Evolutionary conservation across 345 rosid species (phyloP).

Genomic region (Acer campestre): DNA sequence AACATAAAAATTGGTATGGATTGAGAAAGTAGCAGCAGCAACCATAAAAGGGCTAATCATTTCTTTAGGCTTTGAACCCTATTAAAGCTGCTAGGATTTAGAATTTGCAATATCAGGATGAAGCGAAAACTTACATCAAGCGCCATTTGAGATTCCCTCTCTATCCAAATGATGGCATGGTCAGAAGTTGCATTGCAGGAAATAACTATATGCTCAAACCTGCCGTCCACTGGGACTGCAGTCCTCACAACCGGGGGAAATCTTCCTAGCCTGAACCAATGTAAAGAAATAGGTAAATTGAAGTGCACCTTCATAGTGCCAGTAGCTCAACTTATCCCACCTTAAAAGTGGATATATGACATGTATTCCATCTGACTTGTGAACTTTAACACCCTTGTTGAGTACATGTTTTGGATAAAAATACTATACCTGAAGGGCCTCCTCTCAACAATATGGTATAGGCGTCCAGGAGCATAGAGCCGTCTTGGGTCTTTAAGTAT

Average conservation of each 20-base stretch:
- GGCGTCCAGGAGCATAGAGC: slow-evolving; percentile 91
- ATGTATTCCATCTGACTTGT: neutral
- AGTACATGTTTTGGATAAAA: neutral
- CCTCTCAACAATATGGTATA: slow-evolving; percentile 90
- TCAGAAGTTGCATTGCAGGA: slow-evolving; percentile 90
- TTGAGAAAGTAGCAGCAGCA: neutral
- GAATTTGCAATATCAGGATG: neutral
- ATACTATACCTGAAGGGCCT: slow-evolving; percentile 67
- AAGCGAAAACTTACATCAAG: slow-evolving; percentile 58
- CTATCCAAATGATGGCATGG: slow-evolving; percentile 84
- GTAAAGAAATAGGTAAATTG: slow-evolving; percentile 1
- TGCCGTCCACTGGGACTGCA: slow-evolving; percentile 97
- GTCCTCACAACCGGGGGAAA: slow-evolving; percentile 94
- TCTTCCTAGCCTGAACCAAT: slow-evolving; percentile 69
- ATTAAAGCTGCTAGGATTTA: neutral
- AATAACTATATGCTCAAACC: slow-evolving; percentile 89
- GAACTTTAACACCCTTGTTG: neutral
- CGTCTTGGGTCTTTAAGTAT: slow-evolving; percentile 84
- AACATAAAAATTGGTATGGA: neutral
- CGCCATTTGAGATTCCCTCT: slow-evolving; percentile 87
- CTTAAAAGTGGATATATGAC: neutral
- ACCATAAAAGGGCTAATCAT: neutral
- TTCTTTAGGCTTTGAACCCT: neutral
- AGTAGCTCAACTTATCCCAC: neutral
- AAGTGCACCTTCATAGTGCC: neutral